These are phyloP conservation scores for Cyberlindnera lachancei DNA, from an alignment of 805 yeast genomes.

Conservation along the genomic window DNA sequence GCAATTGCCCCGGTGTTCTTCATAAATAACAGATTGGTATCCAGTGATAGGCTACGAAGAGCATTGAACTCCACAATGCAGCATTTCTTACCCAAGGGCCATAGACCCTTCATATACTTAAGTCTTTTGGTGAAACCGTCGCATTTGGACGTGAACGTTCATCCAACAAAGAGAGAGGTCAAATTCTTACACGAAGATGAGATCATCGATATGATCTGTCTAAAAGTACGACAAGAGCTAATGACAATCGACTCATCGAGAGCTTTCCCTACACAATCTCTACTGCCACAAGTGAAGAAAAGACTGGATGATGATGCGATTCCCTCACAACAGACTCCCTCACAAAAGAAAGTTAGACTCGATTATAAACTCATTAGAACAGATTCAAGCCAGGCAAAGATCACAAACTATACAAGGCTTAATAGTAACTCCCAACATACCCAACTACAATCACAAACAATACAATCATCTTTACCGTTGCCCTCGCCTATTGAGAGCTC, in stretches of 20 bases:
- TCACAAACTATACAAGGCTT: conserved; percentile 28
- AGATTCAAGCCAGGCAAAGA: conserved; percentile 54
- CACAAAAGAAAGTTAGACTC: conserved; percentile 30
- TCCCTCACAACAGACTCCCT: conserved; percentile 1
- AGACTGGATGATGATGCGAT: conserved; percentile 12
- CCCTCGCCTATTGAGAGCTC: too few relatives aligned
- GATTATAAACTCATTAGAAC: conserved; percentile 68
- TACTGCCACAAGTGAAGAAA: conserved; percentile 29
- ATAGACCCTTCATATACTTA: conserved; percentile 69
- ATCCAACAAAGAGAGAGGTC: conserved; percentile 93
- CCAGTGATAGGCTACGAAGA: conserved; percentile 72
- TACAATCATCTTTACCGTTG: neutral
- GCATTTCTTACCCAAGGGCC: conserved; percentile 67
- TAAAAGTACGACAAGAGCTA: conserved; percentile 41
- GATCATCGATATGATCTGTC: conserved; percentile 56
- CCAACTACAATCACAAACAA: neutral
- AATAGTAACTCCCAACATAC: neutral
- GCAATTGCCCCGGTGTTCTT: conserved; percentile 65
- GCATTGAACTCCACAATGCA: conserved; percentile 43
- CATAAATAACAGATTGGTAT: conserved; percentile 76
- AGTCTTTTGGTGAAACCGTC: conserved; percentile 58
- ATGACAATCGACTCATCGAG: conserved; percentile 59
- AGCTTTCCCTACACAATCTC: conserved; percentile 57
- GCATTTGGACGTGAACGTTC: conserved; percentile 86
- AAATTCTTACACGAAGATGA: conserved; percentile 82